Evolutionary conservation across 116 monocot species (phyloP).

Genomic region (Zostera marina): DNA sequence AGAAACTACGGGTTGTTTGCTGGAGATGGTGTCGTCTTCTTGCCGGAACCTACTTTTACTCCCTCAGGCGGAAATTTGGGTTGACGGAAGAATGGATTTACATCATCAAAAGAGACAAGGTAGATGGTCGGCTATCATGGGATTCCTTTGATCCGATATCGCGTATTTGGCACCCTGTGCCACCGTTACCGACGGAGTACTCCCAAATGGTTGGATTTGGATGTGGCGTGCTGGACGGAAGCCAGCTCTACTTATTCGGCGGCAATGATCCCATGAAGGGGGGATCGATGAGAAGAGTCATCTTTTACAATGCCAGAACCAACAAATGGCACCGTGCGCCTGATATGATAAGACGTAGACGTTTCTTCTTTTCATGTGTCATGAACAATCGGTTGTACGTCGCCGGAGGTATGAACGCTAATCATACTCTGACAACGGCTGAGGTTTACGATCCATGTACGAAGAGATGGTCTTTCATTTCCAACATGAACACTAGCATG

Average conservation of each 20-base stretch:
- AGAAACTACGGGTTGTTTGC: conserved; percentile 26
- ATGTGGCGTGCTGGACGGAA: conserved; percentile 34
- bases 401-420: conserved; percentile 25
- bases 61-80: conserved; percentile 23
- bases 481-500: conserved; percentile 25
- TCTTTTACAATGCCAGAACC: conserved; percentile 29
- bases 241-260: conserved; percentile 25
- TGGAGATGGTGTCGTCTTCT: conserved; percentile 25
- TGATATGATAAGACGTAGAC: conserved; percentile 30
- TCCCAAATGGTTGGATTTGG: conserved; percentile 28
- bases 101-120: conserved; percentile 17
- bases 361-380: conserved; percentile 20
- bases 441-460: conserved; percentile 31
- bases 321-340: conserved; percentile 34
- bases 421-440: conserved; percentile 14
- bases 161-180: conserved; percentile 17
- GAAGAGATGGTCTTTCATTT: conserved; percentile 17
- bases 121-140: conserved; percentile 15
- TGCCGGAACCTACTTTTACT: conserved; percentile 26
- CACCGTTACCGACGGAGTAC: conserved; percentile 15
- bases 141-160: conserved; percentile 17
- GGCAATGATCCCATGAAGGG: conserved; percentile 32
- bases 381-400: conserved; percentile 25
- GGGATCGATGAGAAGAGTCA: conserved; percentile 35
- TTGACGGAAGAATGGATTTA: conserved; percentile 23